Evolutionary conservation across 1,139 yeast genomes (phyloP), one percentile per base, ranked within the genome.

Genomic region (Taphrina pruni): DNA sequence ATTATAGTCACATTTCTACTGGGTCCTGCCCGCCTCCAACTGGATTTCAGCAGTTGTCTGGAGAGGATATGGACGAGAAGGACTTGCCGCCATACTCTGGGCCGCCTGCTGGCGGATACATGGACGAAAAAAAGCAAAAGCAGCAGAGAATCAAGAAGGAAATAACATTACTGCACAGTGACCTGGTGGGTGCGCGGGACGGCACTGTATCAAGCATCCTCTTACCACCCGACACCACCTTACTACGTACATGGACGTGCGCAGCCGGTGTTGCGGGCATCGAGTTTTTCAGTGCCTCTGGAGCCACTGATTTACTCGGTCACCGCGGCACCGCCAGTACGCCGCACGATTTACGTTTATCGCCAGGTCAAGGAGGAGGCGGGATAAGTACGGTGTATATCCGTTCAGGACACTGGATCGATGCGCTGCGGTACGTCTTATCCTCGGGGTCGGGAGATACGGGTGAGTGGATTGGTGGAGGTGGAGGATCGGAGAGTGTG

Each of bases 391-490:
- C 36, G 9, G 21, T 56, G 36, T 11, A 12, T 9, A 39, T 56
- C 38, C 60, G 50, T 2, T 39, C 50, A 12, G 60, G 60, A 7
- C 60, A n/a, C n/a, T 56, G 60, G 60, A 41, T 56, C 60, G 60
- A 56, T 56, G 60, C 60, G 8, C 5, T 56, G 1, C 35, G 50
- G 38, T 38, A 21, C 50, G 35, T 17, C 9, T 17, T 41, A 11
- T n/a, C 50, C 35, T 9, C 36, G 12, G 35, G 17, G 2, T 56
- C 35, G 50, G 32, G 32, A 26, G 1, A 26, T 4, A 4, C 32
- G 32, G 32, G 32, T 4, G 32, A 26, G 32, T 26, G 32, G 32
- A 9, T 38, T 5, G 60, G 60, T 56, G 60, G 60, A 11, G 35
- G 2, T 2, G 60, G 60, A 8, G 60, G 60, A 4, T 56, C 60